Evolutionary conservation across 768 basidiomycete species (phyloP), one percentile per base, ranked within the genome.

Genomic region (Polyporus arcularius): DNA sequence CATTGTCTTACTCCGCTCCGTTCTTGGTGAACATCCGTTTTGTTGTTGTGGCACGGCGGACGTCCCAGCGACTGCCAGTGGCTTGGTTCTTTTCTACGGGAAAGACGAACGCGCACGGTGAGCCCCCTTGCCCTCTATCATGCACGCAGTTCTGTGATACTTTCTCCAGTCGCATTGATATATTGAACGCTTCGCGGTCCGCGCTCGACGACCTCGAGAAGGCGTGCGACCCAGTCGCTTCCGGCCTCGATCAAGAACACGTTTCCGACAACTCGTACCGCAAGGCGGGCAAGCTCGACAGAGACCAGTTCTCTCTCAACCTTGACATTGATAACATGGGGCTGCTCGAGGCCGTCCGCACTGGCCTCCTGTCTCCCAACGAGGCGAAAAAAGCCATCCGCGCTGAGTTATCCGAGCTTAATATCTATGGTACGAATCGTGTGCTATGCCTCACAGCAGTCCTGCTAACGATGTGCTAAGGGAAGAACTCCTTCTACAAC

Each of bases 211-310:
- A 65, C 10, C 72, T 81, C 9, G 61, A 71, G 1, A 46, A 59
- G 0, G 74, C 75, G 4, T 80, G 79, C 61, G 62, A 75, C 4
- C 78, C 74, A 0, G 79, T 79, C 6, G 73, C 77, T 1, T 82
- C 79, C 49, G 79, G 80, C 3, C 55, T 62, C 1, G 67, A 71
- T 15, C 60, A 74, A 10, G 55, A 76, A 35, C 72, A 79, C 39
- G 74, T 79, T 0, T 63, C 78, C 2, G 80, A 81, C 60, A 74
- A 77, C 35, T 68, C 71, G 3, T 82, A 80, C 60, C 72, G 79
- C 28, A 80, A 79, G 58, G 79, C 76, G 2, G 71, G 77, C 1
- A 80, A 80, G 65, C 64, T 83, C 65, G 78, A 79, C 46, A 47
- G 56, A 0, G 50, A 61, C 3, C 51, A 70, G 12, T 83, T 84